Evolutionary conservation across 2,329 filamentous ascomycete genomes (phyloP).

Genomic region (Parasarocladium wereldwijsianum): DNA sequence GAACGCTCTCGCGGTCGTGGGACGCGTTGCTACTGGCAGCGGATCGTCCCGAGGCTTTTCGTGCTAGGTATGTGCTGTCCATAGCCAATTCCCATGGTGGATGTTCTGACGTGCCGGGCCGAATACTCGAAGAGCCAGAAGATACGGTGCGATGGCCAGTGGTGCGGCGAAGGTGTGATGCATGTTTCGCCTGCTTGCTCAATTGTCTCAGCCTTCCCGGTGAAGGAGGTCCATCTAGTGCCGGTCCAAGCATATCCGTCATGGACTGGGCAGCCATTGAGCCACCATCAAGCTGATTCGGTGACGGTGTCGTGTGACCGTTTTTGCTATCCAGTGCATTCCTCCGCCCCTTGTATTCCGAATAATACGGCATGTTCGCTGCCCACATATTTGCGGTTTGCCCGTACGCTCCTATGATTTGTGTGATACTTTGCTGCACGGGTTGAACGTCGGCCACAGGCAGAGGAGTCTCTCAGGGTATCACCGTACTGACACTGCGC

Average conservation of each 20-base stretch:
- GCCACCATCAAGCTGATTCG: conserved; percentile 2
- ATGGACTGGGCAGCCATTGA: neutral
- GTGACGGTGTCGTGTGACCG: neutral
- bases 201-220: conserved; percentile 43
- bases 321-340: conserved; percentile 2
- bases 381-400: conserved; percentile 5
- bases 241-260: conserved; percentile 34
- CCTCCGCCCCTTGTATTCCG: conserved; percentile 1
- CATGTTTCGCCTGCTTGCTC: conserved; percentile 42
- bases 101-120: conserved; percentile 27
- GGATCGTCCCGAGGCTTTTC: conserved; percentile 42
- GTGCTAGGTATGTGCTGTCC: conserved; percentile 33
- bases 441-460: too few relatives aligned
- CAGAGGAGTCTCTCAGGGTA: conserved; percentile 9
- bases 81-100: conserved; percentile 34
- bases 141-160: conserved; percentile 25
- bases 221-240: conserved; percentile 46
- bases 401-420: too few relatives aligned
- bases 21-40: conserved; percentile 35
- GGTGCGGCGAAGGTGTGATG: conserved; percentile 24
- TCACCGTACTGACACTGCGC: conserved; percentile 7
- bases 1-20: conserved; percentile 42
- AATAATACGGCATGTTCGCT: conserved; percentile 4
- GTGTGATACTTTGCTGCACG: too few relatives aligned
- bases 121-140: conserved; percentile 40